Evolutionary conservation across 78 protist genomes (phyloP).

Genomic region (Dictyostelium citrinum): DNA sequence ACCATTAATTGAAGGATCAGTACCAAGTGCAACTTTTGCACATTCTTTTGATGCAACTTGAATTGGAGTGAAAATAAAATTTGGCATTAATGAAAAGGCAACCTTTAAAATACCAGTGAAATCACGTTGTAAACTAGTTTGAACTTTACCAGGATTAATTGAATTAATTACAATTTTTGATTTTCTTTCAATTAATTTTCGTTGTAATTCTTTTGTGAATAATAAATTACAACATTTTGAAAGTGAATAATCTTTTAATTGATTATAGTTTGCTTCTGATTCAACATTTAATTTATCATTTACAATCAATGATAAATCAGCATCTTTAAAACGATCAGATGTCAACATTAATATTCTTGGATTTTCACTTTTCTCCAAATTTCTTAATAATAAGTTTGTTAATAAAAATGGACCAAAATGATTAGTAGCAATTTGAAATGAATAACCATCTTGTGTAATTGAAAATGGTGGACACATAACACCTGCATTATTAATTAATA

Average conservation of each 20-base stretch:
- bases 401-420: conserved; percentile 47
- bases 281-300: neutral
- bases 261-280: neutral
- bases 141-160: conserved; percentile 63
- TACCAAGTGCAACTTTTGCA: conserved; percentile 29
- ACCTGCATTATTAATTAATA: conserved; percentile 55
- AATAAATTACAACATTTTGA: conserved; percentile 38
- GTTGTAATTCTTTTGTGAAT: conserved; percentile 25
- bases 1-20: neutral
- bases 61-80: neutral
- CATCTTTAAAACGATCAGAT: neutral
- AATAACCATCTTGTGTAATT: conserved; percentile 26
- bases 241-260: neutral
- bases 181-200: neutral
- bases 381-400: conserved; percentile 5
- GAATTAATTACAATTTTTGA: conserved; percentile 32
- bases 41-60: neutral
- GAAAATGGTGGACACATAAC: neutral
- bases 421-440: conserved; percentile 4
- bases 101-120: neutral
- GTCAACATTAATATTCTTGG: conserved; percentile 16
- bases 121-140: neutral
- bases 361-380: neutral
- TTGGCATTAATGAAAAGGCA: neutral
- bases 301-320: neutral